Percentiles rank a stretch among this genome's conserved stretches.
These are phyloP conservation scores for Tetracladium marchalianum DNA, from an alignment of 495 filamentous ascomycete genomes.

Conservation along the genomic window DNA sequence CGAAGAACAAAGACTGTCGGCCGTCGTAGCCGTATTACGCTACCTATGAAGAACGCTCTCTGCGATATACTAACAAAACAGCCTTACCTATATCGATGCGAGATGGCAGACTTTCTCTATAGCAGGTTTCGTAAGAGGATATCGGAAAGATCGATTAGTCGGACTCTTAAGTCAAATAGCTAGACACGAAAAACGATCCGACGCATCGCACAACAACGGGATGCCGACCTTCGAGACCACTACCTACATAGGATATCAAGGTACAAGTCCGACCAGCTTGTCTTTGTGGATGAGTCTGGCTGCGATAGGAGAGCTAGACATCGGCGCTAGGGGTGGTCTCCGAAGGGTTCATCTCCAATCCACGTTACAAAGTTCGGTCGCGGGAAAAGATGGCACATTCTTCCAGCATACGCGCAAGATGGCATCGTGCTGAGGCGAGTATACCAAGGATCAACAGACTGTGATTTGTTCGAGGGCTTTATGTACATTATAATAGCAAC, in stretches of 20 bases:
- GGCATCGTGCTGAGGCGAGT: conserved; percentile 13
- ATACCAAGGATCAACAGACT: conserved; percentile 16
- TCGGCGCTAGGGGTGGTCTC: conserved; percentile 24
- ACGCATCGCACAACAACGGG: conserved; percentile 12
- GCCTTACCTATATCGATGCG: conserved; percentile 12
- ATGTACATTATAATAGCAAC: conserved; percentile 5
- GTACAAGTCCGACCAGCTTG: conserved; percentile 22
- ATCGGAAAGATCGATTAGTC: conserved; percentile 15
- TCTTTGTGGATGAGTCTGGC: conserved; percentile 27
- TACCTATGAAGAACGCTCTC: conserved; percentile 8
- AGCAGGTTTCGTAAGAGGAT: conserved; percentile 11
- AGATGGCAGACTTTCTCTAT: conserved; percentile 15
- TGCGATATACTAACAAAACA: conserved; percentile 5
- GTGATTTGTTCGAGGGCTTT: conserved; percentile 15
- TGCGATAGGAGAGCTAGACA: conserved; percentile 22
- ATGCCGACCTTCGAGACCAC: conserved; percentile 15
- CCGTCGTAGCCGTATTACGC: conserved; percentile 16
- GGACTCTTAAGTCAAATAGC: conserved; percentile 8
- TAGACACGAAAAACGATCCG: conserved; percentile 13
- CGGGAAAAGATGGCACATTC: conserved; percentile 15
- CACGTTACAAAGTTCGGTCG: conserved; percentile 14
- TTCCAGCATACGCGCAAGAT: conserved; percentile 15
- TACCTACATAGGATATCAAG: conserved; percentile 20
- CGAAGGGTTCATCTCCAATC: conserved; percentile 10
- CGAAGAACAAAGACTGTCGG: conserved; percentile 9